Evolutionary conservation across 257 asterid species (phyloP), one percentile per base, ranked within the genome.

Genomic region (Gentiana dahurica): DNA sequence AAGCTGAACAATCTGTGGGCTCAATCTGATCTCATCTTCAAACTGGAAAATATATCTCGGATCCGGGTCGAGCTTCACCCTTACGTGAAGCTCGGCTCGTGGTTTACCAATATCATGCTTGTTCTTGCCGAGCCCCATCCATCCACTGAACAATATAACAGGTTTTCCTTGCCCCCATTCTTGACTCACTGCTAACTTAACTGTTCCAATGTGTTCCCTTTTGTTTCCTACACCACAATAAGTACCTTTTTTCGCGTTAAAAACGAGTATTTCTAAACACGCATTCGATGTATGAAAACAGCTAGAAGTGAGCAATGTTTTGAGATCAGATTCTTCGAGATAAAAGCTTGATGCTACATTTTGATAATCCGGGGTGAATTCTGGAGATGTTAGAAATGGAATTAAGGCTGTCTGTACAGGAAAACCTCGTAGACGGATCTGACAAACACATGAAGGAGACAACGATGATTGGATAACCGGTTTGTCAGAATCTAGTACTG

Each of bases 371-470:
- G 91, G 89, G 43, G 71, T 74, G 49, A 72, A 67, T 66, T 86
- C 95, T 12, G 94, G 84, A 33, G 94, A 81, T 45, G 92, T 73
- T 56, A 89, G 37, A 56, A 79, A 75, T 55, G 94, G 97, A 59
- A 86, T 63, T n/a, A 78, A 46, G 37, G 89, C 67, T 43, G 86
- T 89, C 79, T 89, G 97, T 44, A 83, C 92, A 47, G 97, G 97
- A 71, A 89, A 89, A 68, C 97, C 97, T 34, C 87, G 94, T 47
- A 89, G 85, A 50, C 95, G 95, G 57, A 89, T 83, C 79, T 89
- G 94, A 67, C 97, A 86, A 12, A 69, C 68, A 62, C 85, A 89
- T 24, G 95, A 80, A 49, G 95, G 76, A 64, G 95, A 65, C 46
- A 7, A 41, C 53, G 81, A 49, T 34, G 79, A 70, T 34, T 66